These are phyloP conservation scores for Tillandsia fasciculata DNA, from an alignment of 176 grass and related monocot species.

Conservation along the genomic window DNA sequence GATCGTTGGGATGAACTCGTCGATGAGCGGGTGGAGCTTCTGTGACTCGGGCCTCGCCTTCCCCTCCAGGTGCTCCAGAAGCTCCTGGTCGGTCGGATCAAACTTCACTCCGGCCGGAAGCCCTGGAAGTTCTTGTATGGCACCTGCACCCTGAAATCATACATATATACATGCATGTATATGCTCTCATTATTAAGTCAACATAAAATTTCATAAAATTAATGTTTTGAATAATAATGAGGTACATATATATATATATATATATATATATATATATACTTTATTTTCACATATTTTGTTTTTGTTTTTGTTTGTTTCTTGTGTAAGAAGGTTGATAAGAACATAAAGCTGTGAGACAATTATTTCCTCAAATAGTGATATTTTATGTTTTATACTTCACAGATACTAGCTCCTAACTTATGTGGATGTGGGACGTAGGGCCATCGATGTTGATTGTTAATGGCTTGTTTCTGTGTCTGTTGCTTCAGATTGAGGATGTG, in stretches of 20 bases:
- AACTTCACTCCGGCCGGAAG: constrained; percentile 74
- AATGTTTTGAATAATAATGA: background rate
- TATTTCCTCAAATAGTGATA: no score
- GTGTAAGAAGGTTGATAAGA: no score
- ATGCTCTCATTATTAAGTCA: constrained; percentile 6
- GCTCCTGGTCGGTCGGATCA: constrained; percentile 68
- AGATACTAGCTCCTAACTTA: no score
- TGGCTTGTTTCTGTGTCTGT: no score
- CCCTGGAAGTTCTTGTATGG: constrained; percentile 42
- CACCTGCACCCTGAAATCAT: constrained; percentile 30
- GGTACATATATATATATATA: background rate
- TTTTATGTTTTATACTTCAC: no score
- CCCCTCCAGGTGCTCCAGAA: constrained; percentile 72
- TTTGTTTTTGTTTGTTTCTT: no score
- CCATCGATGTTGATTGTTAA: no score
- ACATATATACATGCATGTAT: background rate
- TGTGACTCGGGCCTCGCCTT: constrained; percentile 50
- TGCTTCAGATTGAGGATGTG: no score
- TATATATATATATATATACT: background rate
- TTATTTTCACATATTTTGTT: no score
- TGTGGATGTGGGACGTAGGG: no score
- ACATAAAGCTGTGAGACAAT: no score
- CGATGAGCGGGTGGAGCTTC: constrained; percentile 62
- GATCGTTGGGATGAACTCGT: constrained; percentile 82
- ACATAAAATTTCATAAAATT: background rate